Conservation (phyloP, 306 rosid genomes). For the Adenanthera pavonina region DNA sequence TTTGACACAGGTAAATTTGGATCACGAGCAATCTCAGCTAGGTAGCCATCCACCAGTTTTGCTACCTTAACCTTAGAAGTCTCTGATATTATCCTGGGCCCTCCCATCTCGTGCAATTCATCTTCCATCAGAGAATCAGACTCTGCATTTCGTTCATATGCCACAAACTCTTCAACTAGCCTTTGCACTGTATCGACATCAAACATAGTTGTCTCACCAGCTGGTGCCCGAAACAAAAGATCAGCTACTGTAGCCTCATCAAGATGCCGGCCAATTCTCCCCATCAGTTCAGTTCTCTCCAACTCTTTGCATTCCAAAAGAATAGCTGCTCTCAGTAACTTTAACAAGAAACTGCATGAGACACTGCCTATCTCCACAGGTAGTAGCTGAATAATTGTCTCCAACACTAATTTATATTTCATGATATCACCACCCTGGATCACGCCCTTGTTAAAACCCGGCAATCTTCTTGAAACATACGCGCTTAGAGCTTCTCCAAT, state of each 20-base stretch:
- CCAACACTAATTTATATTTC: conserved; percentile 65
- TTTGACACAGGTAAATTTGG: conserved; percentile 61
- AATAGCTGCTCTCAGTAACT: conserved; percentile 64
- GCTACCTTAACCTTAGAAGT: conserved; percentile 76
- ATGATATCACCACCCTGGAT: conserved; percentile 66
- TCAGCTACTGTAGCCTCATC: conserved; percentile 79
- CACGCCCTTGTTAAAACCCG: conserved; percentile 70
- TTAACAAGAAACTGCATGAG: conserved; percentile 70
- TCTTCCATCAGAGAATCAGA: conserved; percentile 57
- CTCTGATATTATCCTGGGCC: conserved; percentile 61
- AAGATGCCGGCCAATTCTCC: conserved; percentile 75
- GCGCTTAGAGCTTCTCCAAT: conserved; percentile 89
- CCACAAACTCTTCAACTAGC: conserved; percentile 76
- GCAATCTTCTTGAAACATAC: conserved; percentile 68
- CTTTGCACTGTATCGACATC: conserved; percentile 73
- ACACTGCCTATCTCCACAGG: conserved; percentile 61
- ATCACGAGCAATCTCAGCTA: conserved; percentile 79
- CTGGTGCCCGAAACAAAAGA: conserved; percentile 62
- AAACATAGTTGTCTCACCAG: conserved; percentile 51
- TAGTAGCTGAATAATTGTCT: conserved; percentile 65
- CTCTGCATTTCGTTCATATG: conserved; percentile 47
- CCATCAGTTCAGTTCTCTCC: conserved; percentile 61
- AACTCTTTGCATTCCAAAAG: conserved; percentile 64
- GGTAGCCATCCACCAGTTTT: conserved; percentile 85
- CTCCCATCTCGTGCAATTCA: conserved; percentile 70